Evolutionary conservation across 225 moss, liverwort and hornwort genomes (phyloP).

Genomic region (Sphagnum tenellum): DNA sequence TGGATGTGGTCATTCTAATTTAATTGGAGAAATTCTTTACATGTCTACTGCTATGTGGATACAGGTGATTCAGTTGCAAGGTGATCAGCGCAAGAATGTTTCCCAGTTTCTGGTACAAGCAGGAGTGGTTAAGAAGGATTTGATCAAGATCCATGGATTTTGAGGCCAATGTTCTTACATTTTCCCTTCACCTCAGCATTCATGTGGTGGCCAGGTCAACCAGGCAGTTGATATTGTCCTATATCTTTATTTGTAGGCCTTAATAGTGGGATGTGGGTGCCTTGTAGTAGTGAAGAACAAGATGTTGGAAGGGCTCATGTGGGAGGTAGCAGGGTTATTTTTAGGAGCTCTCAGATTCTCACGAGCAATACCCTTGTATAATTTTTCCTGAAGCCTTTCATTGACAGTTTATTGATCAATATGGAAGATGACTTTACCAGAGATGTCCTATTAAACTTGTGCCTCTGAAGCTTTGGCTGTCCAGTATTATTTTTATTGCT

Average conservation of each 20-base stretch:
- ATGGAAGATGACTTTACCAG: no score
- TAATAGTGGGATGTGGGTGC: constrained; percentile 19
- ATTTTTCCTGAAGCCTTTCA: no score
- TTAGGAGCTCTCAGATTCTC: background rate
- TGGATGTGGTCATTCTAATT: no score
- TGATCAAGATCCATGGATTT: constrained; percentile 68
- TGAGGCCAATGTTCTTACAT: constrained; percentile 31
- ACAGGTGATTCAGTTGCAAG: constrained; percentile 78
- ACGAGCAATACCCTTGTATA: background rate
- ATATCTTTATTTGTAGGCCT: background rate
- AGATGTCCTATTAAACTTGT: no score
- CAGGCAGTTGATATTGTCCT: constrained; percentile 9
- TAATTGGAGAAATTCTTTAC: no score
- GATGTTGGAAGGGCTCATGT: background rate
- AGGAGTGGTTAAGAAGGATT: constrained; percentile 69
- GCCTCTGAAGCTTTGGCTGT: no score
- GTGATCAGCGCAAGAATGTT: constrained; percentile 93
- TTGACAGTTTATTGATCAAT: no score
- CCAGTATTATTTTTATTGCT: no score
- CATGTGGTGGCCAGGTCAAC: constrained; percentile 19
- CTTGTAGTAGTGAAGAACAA: constrained; percentile 17
- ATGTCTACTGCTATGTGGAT: background rate
- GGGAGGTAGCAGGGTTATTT: background rate
- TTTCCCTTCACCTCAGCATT: constrained; percentile 17
- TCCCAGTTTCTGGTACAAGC: constrained; percentile 85